Percentiles rank a stretch among this genome's conserved stretches.
Evolutionary conservation across 1,139 yeast genomes (phyloP).

Genomic region (Taphrina communis): DNA sequence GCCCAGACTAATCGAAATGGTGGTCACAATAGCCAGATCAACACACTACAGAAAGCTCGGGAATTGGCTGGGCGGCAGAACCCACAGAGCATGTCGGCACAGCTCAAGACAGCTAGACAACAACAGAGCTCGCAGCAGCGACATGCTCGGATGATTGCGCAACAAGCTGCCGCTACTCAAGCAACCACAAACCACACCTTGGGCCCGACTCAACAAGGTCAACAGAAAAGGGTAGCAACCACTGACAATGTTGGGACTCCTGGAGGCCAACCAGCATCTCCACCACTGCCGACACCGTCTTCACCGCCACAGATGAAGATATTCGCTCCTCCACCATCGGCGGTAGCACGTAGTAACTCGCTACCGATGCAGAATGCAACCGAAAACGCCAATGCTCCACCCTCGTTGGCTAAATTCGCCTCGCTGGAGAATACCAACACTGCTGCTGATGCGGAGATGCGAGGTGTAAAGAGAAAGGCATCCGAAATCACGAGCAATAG

Average conservation of each 20-base stretch:
- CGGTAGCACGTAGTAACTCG: slow-evolving; percentile 14
- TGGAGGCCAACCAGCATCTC: slow-evolving; percentile 21
- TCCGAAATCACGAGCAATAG: background rate
- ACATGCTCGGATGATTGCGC: slow-evolving; percentile 33
- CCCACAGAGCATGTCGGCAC: slow-evolving; percentile 37
- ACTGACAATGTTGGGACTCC: slow-evolving; percentile 18
- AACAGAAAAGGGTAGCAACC: slow-evolving; percentile 12
- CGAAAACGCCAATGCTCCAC: slow-evolving; percentile 1
- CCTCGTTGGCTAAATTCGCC: slow-evolving; percentile 7
- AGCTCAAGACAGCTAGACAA: slow-evolving; percentile 28
- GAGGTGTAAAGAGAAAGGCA: slow-evolving; percentile 27
- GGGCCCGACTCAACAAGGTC: slow-evolving; percentile 1
- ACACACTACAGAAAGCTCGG: slow-evolving; percentile 34
- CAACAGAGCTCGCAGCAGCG: slow-evolving; percentile 26
- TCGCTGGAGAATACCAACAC: background rate
- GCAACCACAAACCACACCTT: slow-evolving; percentile 6
- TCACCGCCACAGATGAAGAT: slow-evolving; percentile 40
- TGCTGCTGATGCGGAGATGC: background rate
- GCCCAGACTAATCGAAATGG: background rate
- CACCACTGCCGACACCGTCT: slow-evolving; percentile 31
- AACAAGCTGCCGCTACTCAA: slow-evolving; percentile 36
- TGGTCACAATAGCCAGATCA: background rate
- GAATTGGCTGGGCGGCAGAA: slow-evolving; percentile 32
- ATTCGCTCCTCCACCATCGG: slow-evolving; percentile 32
- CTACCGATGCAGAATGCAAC: background rate